Conservation (phyloP, 257 asterid species). For the Verbena officinalis region DNA sequence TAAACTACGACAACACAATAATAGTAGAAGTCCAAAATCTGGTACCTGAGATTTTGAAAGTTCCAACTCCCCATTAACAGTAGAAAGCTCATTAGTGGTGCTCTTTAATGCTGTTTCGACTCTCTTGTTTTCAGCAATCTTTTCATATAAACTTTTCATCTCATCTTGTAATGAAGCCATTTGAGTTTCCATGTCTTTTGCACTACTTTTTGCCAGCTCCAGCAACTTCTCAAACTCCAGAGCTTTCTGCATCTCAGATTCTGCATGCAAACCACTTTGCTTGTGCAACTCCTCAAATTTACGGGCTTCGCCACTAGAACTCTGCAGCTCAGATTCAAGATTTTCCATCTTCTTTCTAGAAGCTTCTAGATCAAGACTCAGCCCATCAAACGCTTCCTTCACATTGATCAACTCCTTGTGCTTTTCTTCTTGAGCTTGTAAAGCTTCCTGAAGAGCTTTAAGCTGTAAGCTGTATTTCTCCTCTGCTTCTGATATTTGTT, state of each 20-base stretch:
- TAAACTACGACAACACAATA: too few relatives aligned
- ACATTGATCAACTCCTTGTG: slow-evolving; percentile 43
- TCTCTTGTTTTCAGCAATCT: slow-evolving; percentile 50
- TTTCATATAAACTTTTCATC: slow-evolving; percentile 41
- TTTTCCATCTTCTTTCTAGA: slow-evolving; percentile 53
- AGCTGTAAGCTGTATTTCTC: slow-evolving; percentile 43
- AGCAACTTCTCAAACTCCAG: slow-evolving; percentile 55
- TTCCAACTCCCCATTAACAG: slow-evolving; percentile 46
- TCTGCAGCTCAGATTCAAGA: slow-evolving; percentile 48
- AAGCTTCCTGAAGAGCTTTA: slow-evolving; percentile 50
- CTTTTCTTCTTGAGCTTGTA: slow-evolving; percentile 51
- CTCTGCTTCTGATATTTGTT: slow-evolving; percentile 45
- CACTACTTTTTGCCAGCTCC: slow-evolving; percentile 48
- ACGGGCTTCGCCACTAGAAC: slow-evolving; percentile 46
- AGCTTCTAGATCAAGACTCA: slow-evolving; percentile 49
- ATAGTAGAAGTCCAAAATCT: neutral
- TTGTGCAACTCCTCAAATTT: slow-evolving; percentile 63
- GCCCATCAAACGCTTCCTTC: slow-evolving; percentile 48
- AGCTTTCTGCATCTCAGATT: slow-evolving; percentile 53
- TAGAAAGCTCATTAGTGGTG: slow-evolving; percentile 48
- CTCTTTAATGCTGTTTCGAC: slow-evolving; percentile 50
- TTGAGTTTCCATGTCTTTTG: slow-evolving; percentile 52
- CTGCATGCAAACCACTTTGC: slow-evolving; percentile 57
- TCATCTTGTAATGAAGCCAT: slow-evolving; percentile 51
- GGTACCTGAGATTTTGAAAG: slow-evolving; percentile 48